phyloP scores from a whole-genome alignment of 495 filamentous ascomycete genomes.

The Talaromyces proteolyticus region DNA sequence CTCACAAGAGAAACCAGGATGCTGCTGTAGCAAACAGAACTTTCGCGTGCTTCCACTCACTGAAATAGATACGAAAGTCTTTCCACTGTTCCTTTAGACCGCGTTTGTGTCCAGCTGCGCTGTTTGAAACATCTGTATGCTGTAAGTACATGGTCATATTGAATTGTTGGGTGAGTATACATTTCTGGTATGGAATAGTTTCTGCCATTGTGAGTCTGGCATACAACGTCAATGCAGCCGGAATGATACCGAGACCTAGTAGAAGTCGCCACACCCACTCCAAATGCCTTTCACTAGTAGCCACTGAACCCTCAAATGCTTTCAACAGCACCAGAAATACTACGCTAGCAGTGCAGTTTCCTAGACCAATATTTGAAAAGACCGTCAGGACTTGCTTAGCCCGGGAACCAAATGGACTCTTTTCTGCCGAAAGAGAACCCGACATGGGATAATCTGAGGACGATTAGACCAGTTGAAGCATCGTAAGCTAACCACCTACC shows the following conservation, averaged over 20 bases:
- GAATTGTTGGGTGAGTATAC: constrained; percentile 27
- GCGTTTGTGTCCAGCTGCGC: constrained; percentile 9
- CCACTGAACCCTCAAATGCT: constrained; percentile 10
- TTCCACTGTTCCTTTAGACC: constrained; percentile 11
- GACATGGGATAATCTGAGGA: constrained; percentile 15
- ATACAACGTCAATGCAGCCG: constrained; percentile 44
- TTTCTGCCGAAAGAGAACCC: constrained; percentile 12
- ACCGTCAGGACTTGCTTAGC: constrained; percentile 10
- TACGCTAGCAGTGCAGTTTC: constrained; percentile 12
- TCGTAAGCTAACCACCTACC: constrained; percentile 10
- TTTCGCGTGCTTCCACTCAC: constrained; percentile 15
- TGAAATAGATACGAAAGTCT: constrained; percentile 17
- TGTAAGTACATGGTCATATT: constrained; percentile 7
- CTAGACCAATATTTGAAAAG: constrained; percentile 13
- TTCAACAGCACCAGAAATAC: constrained; percentile 14
- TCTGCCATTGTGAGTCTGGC: constrained; percentile 49
- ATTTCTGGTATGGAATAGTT: constrained; percentile 40
- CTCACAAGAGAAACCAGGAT: constrained; percentile 19
- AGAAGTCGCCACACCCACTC: constrained; percentile 45
- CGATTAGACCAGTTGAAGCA: background rate
- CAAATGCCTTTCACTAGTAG: constrained; percentile 3
- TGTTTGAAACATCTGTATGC: background rate
- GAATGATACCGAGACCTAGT: constrained; percentile 44
- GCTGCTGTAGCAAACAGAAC: constrained; percentile 16
- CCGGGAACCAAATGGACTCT: constrained; percentile 11